Evolutionary conservation across 2,329 filamentous ascomycete species (phyloP).

Genomic region (Arthrobotrys entomopaga): DNA sequence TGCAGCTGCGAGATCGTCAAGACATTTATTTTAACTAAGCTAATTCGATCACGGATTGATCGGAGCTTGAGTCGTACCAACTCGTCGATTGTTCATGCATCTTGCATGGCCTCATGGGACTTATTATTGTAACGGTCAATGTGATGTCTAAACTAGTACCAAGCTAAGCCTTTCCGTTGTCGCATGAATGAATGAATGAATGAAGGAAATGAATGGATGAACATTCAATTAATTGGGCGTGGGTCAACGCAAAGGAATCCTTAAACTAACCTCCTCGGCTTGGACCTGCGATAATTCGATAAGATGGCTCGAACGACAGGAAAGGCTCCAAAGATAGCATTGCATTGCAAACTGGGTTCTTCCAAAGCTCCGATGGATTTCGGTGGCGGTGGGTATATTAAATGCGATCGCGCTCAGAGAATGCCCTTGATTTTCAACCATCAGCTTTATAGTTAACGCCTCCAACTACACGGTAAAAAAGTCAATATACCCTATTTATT

Average conservation of each 20-base stretch:
- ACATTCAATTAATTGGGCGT: not conserved
- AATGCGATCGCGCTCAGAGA: constrained; percentile 32
- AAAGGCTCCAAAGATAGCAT: constrained; percentile 13
- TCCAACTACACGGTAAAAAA: not conserved
- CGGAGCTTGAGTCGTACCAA: too few relatives aligned
- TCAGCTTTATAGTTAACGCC: not conserved
- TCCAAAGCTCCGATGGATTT: constrained; percentile 22
- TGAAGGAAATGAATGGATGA: constrained; percentile 9
- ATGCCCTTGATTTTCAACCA: constrained; percentile 23
- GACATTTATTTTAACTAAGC: too few relatives aligned
- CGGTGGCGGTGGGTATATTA: constrained; percentile 42
- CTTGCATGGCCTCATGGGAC: too few relatives aligned
- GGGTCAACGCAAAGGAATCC: constrained; percentile 34
- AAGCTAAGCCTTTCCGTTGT: constrained; percentile 14
- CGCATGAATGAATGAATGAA: constrained; percentile 27
- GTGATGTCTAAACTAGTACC: too few relatives aligned
- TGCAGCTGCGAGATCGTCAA: too few relatives aligned
- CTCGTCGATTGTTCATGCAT: too few relatives aligned
- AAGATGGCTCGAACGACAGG: constrained; percentile 32
- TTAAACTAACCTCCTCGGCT: constrained; percentile 36
- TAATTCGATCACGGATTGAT: too few relatives aligned
- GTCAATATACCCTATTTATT: not conserved
- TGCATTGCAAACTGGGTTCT: constrained; percentile 21
- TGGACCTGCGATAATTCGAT: constrained; percentile 43
- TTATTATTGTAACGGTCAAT: too few relatives aligned